Evolutionary conservation across 805 yeast species (phyloP).

Genomic region (Torulaspora microellipsoides): DNA sequence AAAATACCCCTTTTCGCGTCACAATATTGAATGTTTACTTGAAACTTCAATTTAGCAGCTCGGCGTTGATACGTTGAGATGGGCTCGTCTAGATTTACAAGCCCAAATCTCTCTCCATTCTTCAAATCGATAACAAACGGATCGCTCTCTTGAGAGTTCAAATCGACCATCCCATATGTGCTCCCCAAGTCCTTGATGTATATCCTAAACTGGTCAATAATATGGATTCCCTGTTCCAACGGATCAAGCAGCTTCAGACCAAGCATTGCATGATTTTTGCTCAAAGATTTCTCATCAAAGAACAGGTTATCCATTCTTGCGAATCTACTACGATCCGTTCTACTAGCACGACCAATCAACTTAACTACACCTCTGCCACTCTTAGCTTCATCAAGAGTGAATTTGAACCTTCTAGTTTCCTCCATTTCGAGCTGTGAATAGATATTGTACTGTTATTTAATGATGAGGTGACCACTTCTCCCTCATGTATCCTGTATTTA

Average conservation of each 20-base stretch:
- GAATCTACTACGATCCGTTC: conserved; percentile 13
- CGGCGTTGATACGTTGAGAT: conserved; percentile 15
- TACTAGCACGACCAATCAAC: conserved; percentile 22
- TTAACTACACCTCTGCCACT: conserved; percentile 14
- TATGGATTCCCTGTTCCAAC: conserved; percentile 6
- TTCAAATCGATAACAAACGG: conserved; percentile 23
- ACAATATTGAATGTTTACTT: conserved; percentile 10
- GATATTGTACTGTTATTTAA: too few relatives aligned
- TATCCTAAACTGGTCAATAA: conserved; percentile 21
- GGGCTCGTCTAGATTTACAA: conserved; percentile 16
- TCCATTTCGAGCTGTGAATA: conserved; percentile 4
- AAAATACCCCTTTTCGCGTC: conserved; percentile 9
- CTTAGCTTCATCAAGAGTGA: conserved; percentile 14
- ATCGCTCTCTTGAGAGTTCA: conserved; percentile 18
- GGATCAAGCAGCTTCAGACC: conserved; percentile 21
- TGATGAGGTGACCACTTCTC: too few relatives aligned
- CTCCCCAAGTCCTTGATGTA: conserved; percentile 23
- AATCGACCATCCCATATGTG: conserved; percentile 24
- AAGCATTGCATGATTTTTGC: conserved; percentile 23
- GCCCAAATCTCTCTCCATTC: conserved; percentile 27
- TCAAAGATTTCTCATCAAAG: conserved; percentile 20
- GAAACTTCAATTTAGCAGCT: conserved; percentile 25
- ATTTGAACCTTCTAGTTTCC: conserved; percentile 12
- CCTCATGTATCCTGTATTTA: too few relatives aligned
- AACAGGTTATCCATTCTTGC: conserved; percentile 18